phyloP scores from a whole-genome alignment of 768 basidiomycete species.

The Macrolepiota albuminosa region DNA sequence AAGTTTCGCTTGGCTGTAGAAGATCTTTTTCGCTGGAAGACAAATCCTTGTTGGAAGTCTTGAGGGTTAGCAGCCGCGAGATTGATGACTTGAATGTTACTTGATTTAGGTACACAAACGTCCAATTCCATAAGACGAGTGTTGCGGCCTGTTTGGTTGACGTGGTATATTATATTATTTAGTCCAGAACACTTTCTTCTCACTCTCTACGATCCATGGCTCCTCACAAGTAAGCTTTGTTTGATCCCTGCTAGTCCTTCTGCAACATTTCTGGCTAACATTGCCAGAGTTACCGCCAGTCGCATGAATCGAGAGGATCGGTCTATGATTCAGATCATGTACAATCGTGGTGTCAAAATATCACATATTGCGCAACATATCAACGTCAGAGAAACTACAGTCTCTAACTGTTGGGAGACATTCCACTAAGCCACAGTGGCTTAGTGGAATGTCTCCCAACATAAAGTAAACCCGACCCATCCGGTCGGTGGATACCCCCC shows the following conservation, averaged over 20 bases:
- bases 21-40: too few relatives aligned
- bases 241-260: background rate
- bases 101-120: too few relatives aligned
- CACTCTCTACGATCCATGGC: background rate
- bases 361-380: background rate
- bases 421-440: too few relatives aligned
- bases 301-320: background rate
- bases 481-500: too few relatives aligned
- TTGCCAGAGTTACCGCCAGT: background rate
- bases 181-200: background rate
- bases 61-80: too few relatives aligned
- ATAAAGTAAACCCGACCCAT: too few relatives aligned
- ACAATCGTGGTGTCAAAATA: background rate
- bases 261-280: background rate
- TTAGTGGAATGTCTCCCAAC: too few relatives aligned
- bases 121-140: too few relatives aligned
- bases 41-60: too few relatives aligned
- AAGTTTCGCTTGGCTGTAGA: too few relatives aligned
- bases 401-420: too few relatives aligned
- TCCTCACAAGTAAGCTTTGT: background rate
- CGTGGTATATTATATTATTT: background rate
- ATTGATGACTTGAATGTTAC: too few relatives aligned
- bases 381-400: background rate
- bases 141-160: conserved; percentile 2
- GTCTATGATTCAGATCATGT: conserved; percentile 1